phyloP scores from a whole-genome alignment of 2,329 filamentous ascomycete genomes.

The Fusarium sp. region DNA sequence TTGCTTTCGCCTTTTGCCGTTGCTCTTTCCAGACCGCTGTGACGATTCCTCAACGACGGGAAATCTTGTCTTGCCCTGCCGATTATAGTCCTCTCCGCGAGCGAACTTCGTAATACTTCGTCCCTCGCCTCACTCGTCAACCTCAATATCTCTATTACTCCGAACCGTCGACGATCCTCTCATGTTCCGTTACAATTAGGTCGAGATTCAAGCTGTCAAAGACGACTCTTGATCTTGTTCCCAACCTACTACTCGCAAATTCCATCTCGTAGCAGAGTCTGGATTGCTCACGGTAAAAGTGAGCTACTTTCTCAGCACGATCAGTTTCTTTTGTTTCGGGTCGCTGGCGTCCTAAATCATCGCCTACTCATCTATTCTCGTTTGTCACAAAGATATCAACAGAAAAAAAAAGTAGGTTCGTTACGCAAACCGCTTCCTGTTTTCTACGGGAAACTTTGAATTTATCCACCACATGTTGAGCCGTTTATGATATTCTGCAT shows the following conservation, averaged over 20 bases:
- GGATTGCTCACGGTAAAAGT: slow-evolving; percentile 61
- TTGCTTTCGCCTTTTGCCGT: slow-evolving; percentile 43
- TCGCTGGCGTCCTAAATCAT: slow-evolving; percentile 68
- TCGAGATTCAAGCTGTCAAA: slow-evolving; percentile 50
- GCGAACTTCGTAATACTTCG: slow-evolving; percentile 48
- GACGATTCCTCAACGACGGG: slow-evolving; percentile 44
- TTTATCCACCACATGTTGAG: background rate
- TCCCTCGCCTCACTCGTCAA: slow-evolving; percentile 30
- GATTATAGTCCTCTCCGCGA: slow-evolving; percentile 37
- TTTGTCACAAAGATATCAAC: slow-evolving; percentile 39
- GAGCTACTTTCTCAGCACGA: slow-evolving; percentile 56
- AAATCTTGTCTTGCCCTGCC: slow-evolving; percentile 39
- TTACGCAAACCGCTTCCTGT: slow-evolving; percentile 11
- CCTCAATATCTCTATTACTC: slow-evolving; percentile 35
- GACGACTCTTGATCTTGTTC: slow-evolving; percentile 50
- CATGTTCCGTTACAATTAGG: slow-evolving; percentile 52
- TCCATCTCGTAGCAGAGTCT: slow-evolving; percentile 43
- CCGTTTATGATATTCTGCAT: slow-evolving; percentile 1
- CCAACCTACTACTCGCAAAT: slow-evolving; percentile 34
- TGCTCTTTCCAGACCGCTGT: slow-evolving; percentile 46
- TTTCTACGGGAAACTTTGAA: slow-evolving; percentile 5
- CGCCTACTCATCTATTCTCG: slow-evolving; percentile 52
- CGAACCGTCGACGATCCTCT: slow-evolving; percentile 43
- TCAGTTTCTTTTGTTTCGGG: slow-evolving; percentile 59
- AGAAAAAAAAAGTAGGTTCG: slow-evolving; percentile 46